Conservation (phyloP, 805 yeast genomes). For the Yamadazyma laniorum region DNA sequence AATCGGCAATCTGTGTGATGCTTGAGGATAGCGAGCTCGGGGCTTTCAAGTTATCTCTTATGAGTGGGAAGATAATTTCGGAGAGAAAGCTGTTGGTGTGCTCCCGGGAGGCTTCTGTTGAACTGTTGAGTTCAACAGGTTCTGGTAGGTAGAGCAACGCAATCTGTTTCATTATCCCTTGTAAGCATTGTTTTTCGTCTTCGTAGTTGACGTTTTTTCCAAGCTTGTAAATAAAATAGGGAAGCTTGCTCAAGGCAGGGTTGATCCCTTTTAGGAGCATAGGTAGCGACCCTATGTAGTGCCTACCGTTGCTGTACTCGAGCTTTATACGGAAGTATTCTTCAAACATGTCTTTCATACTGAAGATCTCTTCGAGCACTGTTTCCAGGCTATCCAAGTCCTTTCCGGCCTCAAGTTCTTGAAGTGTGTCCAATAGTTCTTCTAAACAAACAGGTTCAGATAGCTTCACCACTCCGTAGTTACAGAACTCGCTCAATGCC, state of each 20-base stretch:
- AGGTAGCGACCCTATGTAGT: conserved; percentile 56
- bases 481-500: conserved; percentile 73
- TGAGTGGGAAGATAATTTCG: conserved; percentile 59
- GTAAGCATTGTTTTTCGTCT: conserved; percentile 67
- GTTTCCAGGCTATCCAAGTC: conserved; percentile 9
- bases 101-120: conserved; percentile 13
- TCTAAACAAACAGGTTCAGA: conserved; percentile 22
- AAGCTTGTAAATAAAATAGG: conserved; percentile 62
- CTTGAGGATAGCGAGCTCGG: conserved; percentile 50
- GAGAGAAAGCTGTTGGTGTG: conserved; percentile 40
- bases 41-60: conserved; percentile 64
- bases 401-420: conserved; percentile 15
- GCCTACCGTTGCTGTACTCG: conserved; percentile 29
- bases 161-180: conserved; percentile 62
- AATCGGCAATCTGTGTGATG: conserved; percentile 80
- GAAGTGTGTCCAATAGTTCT: conserved; percentile 39
- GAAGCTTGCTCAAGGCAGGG: conserved; percentile 64
- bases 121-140: conserved; percentile 23
- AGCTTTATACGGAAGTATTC: conserved; percentile 72
- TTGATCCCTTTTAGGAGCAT: conserved; percentile 59
- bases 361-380: conserved; percentile 15
- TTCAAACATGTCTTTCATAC: conserved; percentile 71
- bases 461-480: conserved; percentile 57
- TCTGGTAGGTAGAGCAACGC: conserved; percentile 75
- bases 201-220: conserved; percentile 61